phyloP scores from a whole-genome alignment of 176 grass and related monocot species.

The Zizania latifolia region DNA sequence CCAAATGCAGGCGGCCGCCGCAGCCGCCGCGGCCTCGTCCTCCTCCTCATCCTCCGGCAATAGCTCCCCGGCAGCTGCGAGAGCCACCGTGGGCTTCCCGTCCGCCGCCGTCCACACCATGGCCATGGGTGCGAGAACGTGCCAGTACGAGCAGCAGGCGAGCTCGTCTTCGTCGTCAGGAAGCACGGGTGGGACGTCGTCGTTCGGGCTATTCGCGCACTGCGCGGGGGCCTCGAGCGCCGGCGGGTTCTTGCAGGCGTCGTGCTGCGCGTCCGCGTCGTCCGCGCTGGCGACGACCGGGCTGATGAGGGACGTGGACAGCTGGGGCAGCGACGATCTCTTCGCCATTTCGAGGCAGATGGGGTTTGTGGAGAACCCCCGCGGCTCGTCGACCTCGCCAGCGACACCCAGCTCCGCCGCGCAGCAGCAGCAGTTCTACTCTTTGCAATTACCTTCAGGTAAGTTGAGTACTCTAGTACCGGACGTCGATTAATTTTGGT shows the following conservation, averaged over 20 bases:
- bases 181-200: constrained; percentile 41
- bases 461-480: constrained; percentile 18
- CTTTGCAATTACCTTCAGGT: constrained; percentile 41
- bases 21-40: background rate
- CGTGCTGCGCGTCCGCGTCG: constrained; percentile 39
- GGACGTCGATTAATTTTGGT: background rate
- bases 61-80: constrained; percentile 1
- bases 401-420: constrained; percentile 24
- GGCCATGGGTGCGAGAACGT: constrained; percentile 22
- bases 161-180: constrained; percentile 38
- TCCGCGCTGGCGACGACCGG: constrained; percentile 22
- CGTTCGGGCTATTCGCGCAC: constrained; percentile 27
- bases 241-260: constrained; percentile 30
- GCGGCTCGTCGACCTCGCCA: constrained; percentile 14
- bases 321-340: constrained; percentile 61
- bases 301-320: constrained; percentile 35
- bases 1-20: constrained; percentile 71
- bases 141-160: constrained; percentile 48
- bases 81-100: constrained; percentile 6
- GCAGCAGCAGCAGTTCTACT: constrained; percentile 36
- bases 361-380: constrained; percentile 41
- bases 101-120: constrained; percentile 17
- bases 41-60: background rate
- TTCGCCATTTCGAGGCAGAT: constrained; percentile 93
- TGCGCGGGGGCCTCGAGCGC: background rate